These are phyloP conservation scores for Hypoxylon cercidicola DNA, from an alignment of 495 filamentous ascomycete genomes.

Conservation along the genomic window DNA sequence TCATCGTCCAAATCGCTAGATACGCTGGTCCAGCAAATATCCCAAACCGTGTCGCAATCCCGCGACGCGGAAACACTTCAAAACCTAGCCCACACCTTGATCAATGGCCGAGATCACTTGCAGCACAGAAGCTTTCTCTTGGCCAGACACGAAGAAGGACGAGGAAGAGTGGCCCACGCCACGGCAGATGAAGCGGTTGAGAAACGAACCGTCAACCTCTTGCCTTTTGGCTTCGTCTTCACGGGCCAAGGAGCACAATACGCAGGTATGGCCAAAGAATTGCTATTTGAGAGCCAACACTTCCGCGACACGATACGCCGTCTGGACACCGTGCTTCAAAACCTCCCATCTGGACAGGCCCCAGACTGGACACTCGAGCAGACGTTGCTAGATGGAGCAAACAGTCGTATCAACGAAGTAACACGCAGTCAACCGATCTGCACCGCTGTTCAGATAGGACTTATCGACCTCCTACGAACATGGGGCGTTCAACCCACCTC, in stretches of 20 bases:
- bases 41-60: not conserved
- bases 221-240: conserved; percentile 32
- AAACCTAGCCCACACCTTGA: conserved; percentile 46
- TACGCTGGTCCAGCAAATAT: conserved; percentile 8
- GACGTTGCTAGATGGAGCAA: not conserved
- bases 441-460: conserved; percentile 59
- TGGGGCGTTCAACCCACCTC: conserved; percentile 60
- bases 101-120: conserved; percentile 26
- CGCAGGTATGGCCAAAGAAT: conserved; percentile 62
- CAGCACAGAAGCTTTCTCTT: conserved; percentile 30
- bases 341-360: conserved; percentile 8
- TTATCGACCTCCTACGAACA: conserved; percentile 60
- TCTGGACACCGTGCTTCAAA: conserved; percentile 45
- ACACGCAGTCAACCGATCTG: conserved; percentile 57
- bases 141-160: conserved; percentile 4
- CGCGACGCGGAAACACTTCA: not conserved
- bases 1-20: conserved; percentile 26
- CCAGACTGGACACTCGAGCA: conserved; percentile 29
- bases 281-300: conserved; percentile 48
- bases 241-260: conserved; percentile 64
- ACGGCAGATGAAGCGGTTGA: too few relatives aligned
- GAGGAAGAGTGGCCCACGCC: not conserved
- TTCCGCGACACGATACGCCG: conserved; percentile 45
- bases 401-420: conserved; percentile 37
- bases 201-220: too few relatives aligned